Percentiles rank a stretch among this genome's conserved stretches.
phyloP scores from a whole-genome alignment of 2,329 filamentous ascomycete genomes.

The Rutstroemia sydowiana region DNA sequence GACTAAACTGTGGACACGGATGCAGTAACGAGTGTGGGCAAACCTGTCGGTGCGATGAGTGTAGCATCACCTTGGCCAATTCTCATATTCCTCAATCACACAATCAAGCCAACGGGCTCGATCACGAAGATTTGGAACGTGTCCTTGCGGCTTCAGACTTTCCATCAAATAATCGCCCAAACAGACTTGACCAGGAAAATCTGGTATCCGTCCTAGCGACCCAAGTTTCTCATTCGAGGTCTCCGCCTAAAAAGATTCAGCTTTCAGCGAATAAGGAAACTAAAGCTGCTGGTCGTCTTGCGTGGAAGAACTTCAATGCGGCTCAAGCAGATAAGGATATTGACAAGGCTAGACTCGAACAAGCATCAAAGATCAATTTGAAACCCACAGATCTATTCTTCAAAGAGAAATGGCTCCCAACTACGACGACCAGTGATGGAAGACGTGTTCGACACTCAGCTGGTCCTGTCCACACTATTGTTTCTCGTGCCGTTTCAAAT shows the following conservation, averaged over 20 bases:
- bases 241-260: background rate
- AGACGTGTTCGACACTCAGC: background rate
- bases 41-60: constrained; percentile 23
- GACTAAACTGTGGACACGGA: constrained; percentile 25
- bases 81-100: background rate
- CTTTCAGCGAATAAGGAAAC: background rate
- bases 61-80: background rate
- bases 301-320: background rate
- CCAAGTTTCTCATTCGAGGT: too few species aligned
- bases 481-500: background rate
- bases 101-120: background rate
- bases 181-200: too few species aligned
- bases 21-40: constrained; percentile 23
- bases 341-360: background rate
- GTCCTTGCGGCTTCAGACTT: background rate
- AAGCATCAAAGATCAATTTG: background rate
- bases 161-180: background rate
- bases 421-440: background rate
- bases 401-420: background rate
- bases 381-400: background rate
- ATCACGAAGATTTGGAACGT: background rate
- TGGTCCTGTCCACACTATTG: background rate
- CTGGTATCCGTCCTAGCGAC: too few species aligned
- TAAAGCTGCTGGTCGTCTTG: background rate
- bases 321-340: background rate